Conservation (phyloP, 768 basidiomycete genomes). For the Calocybe gangraenosa region DNA sequence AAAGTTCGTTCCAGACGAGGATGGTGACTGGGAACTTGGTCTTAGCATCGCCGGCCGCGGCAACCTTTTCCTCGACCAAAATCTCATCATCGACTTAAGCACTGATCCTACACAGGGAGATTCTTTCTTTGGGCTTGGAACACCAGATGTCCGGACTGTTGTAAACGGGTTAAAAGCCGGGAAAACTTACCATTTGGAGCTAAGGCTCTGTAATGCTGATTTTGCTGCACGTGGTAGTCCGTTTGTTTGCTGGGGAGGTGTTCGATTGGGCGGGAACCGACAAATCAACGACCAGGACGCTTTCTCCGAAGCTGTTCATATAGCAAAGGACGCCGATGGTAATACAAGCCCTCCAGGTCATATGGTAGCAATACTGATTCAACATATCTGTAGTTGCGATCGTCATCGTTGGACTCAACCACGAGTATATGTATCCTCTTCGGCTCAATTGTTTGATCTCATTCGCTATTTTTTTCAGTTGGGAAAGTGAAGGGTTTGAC, state of each 20-base stretch:
- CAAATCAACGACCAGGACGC: slow-evolving; percentile 33
- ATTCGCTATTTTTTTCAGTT: slow-evolving; percentile 18
- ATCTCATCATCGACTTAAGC: slow-evolving; percentile 42
- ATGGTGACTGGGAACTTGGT: slow-evolving; percentile 48
- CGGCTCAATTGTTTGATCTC: too few relatives aligned
- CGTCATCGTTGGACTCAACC: slow-evolving; percentile 51
- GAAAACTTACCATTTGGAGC: slow-evolving; percentile 34
- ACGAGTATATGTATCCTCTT: too few relatives aligned
- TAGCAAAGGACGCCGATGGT: slow-evolving; percentile 40
- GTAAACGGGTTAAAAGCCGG: slow-evolving; percentile 38
- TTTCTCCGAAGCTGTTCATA: slow-evolving; percentile 33
- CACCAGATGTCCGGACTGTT: slow-evolving; percentile 31
- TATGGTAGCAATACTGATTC: neutral
- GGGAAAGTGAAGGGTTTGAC: slow-evolving; percentile 62
- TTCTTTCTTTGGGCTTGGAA: slow-evolving; percentile 41
- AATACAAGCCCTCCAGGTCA: slow-evolving; percentile 2
- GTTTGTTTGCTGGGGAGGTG: slow-evolving; percentile 36
- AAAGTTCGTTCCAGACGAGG: slow-evolving; percentile 46
- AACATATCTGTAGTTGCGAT: slow-evolving; percentile 43
- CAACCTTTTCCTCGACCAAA: slow-evolving; percentile 48
- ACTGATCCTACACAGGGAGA: slow-evolving; percentile 32
- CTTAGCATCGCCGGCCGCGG: slow-evolving; percentile 39
- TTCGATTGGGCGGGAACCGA: slow-evolving; percentile 31
- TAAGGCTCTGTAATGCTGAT: slow-evolving; percentile 29
- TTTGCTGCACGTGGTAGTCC: slow-evolving; percentile 30